Evolutionary conservation across 2,329 filamentous ascomycete species (phyloP).

Genomic region (Neonectria faginata): DNA sequence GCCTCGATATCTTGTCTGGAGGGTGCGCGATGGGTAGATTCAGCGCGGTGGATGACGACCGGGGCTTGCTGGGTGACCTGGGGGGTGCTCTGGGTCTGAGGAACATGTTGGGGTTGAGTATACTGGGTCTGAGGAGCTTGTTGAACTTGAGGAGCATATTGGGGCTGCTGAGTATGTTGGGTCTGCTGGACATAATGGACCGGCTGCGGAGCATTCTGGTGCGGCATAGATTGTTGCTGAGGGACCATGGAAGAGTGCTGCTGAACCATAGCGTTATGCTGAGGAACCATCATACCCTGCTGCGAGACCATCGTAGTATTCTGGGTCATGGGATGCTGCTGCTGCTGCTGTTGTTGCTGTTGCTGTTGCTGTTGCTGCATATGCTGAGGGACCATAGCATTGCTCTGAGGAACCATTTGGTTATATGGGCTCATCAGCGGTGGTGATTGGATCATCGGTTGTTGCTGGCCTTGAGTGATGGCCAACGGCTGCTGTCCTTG

Average conservation of each 20-base stretch:
- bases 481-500: slow-evolving; percentile 15
- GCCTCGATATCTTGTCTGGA: slow-evolving; percentile 40
- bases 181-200: neutral
- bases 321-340: neutral
- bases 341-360: too few species aligned
- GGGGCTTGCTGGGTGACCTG: slow-evolving; percentile 6
- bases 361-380: neutral
- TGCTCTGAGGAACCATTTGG: neutral
- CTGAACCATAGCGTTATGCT: neutral
- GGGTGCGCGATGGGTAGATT: slow-evolving; percentile 24
- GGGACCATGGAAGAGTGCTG: too few species aligned
- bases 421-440: slow-evolving; percentile 2
- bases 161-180: slow-evolving; percentile 24
- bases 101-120: slow-evolving; percentile 25
- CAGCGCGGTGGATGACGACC: slow-evolving; percentile 8
- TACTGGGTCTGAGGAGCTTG: slow-evolving; percentile 23
- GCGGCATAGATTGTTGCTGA: too few species aligned
- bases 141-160: slow-evolving; percentile 2
- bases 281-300: slow-evolving; percentile 3
- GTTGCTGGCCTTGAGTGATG: slow-evolving; percentile 1
- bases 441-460: slow-evolving; percentile 24
- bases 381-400: slow-evolving; percentile 29
- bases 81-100: neutral
- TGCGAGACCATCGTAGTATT: slow-evolving; percentile 32
- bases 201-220: neutral